Evolutionary conservation across 306 rosid species (phyloP).

Genomic region (Hylodesmum podocarpum): DNA sequence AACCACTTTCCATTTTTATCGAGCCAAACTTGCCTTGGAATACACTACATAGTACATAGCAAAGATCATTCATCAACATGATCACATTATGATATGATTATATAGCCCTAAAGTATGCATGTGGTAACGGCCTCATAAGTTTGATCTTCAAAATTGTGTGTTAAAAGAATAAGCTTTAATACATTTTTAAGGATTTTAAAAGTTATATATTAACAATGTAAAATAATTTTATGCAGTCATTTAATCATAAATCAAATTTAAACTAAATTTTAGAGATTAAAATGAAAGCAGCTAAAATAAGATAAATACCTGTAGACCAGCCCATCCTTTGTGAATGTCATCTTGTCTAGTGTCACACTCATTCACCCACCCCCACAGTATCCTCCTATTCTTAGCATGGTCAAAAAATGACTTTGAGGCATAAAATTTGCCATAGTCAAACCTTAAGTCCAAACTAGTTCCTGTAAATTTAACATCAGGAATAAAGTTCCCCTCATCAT

Average conservation of each 20-base stretch:
- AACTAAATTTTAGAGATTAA: too few relatives aligned
- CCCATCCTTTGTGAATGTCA: slow-evolving; percentile 66
- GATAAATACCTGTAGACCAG: slow-evolving; percentile 64
- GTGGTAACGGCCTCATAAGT: too few relatives aligned
- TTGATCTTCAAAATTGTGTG: too few relatives aligned
- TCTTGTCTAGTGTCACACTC: slow-evolving; percentile 43
- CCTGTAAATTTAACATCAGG: slow-evolving; percentile 41
- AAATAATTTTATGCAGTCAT: too few relatives aligned
- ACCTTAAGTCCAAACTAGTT: slow-evolving; percentile 36
- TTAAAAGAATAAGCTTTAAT: too few relatives aligned
- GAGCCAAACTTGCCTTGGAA: slow-evolving; percentile 70
- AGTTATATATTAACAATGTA: too few relatives aligned
- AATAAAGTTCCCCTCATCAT: slow-evolving; percentile 32
- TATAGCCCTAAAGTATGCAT: too few relatives aligned
- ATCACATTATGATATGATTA: neutral
- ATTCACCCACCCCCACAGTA: slow-evolving; percentile 54
- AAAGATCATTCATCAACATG: neutral
- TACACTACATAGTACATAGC: slow-evolving; percentile 36
- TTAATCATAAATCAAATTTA: too few relatives aligned
- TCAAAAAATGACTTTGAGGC: slow-evolving; percentile 64
- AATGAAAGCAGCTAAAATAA: neutral
- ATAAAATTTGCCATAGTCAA: slow-evolving; percentile 58
- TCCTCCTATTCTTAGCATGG: slow-evolving; percentile 45
- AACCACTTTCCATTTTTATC: slow-evolving; percentile 47
- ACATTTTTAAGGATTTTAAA: too few relatives aligned